These are phyloP conservation scores for Rosa lucieae DNA, from an alignment of 306 rosid genomes.

Conservation along the genomic window DNA sequence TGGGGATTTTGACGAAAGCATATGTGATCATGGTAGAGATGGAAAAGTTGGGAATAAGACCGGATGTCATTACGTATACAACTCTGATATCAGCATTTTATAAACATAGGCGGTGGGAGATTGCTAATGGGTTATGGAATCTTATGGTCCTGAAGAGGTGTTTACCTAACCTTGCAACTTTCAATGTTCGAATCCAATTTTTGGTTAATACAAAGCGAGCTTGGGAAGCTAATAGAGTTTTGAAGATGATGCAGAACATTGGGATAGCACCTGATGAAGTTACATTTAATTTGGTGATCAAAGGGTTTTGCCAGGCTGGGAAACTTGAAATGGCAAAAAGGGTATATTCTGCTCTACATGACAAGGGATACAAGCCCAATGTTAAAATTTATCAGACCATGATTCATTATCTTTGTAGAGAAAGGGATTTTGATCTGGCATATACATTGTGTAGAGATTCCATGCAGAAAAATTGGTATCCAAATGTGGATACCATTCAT, in stretches of 20 bases:
- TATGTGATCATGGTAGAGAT: slow-evolving; percentile 51
- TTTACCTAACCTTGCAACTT: slow-evolving; percentile 59
- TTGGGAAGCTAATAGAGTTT: slow-evolving; percentile 65
- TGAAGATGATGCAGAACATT: slow-evolving; percentile 49
- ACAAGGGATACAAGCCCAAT: slow-evolving; percentile 52
- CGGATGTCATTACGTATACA: slow-evolving; percentile 69
- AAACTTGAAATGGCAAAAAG: slow-evolving; percentile 65
- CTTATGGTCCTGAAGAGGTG: slow-evolving; percentile 66
- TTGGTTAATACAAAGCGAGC: slow-evolving; percentile 47
- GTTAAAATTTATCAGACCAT: slow-evolving; percentile 72
- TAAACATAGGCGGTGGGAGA: slow-evolving; percentile 37
- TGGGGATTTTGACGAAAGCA: slow-evolving; percentile 42
- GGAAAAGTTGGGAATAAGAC: slow-evolving; percentile 53
- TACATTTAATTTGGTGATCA: slow-evolving; percentile 67
- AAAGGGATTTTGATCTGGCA: slow-evolving; percentile 51
- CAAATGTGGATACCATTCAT: slow-evolving; percentile 53
- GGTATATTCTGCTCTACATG: slow-evolving; percentile 50
- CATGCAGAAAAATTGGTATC: slow-evolving; percentile 69
- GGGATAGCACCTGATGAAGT: slow-evolving; percentile 62
- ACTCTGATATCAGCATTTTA: slow-evolving; percentile 70
- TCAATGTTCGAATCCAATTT: slow-evolving; percentile 72
- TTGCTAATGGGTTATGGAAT: slow-evolving; percentile 83
- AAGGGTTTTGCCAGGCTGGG: slow-evolving; percentile 66
- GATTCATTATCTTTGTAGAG: slow-evolving; percentile 77
- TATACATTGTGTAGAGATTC: slow-evolving; percentile 56